phyloP scores from a whole-genome alignment of 345 rosid species.

The Linum tenue region DNA sequence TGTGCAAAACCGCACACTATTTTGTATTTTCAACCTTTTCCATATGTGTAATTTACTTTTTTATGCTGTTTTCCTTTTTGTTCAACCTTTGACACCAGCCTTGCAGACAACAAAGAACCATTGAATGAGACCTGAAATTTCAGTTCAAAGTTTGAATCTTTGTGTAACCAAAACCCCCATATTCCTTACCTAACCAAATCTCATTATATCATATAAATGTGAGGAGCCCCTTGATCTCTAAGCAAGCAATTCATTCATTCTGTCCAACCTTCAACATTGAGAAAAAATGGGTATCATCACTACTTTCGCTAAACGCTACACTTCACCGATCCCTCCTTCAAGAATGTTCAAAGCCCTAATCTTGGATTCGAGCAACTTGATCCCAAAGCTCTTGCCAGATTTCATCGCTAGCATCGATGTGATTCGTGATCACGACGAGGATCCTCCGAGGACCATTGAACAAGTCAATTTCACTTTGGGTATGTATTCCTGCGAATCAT shows the following conservation, averaged over 20 bases:
- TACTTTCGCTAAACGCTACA: conserved; percentile 16
- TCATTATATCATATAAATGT: no score
- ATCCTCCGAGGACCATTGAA: conserved; percentile 21
- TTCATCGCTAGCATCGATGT: conserved; percentile 23
- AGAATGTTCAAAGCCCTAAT: conserved; percentile 28
- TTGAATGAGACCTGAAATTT: neutral
- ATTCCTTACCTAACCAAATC: neutral
- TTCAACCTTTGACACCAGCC: neutral
- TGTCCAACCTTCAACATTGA: neutral
- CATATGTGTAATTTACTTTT: no score
- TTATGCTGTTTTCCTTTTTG: no score
- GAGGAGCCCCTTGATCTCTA: no score
- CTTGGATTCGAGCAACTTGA: conserved; percentile 22
- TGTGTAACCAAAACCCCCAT: neutral
- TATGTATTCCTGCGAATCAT: neutral
- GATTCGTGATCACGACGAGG: conserved; percentile 20
- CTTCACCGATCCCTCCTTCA: conserved; percentile 13
- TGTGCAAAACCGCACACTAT: no score
- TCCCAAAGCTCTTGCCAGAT: conserved; percentile 27
- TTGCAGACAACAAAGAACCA: neutral
- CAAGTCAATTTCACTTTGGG: conserved; percentile 27
- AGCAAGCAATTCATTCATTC: no score
- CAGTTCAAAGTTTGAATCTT: neutral
- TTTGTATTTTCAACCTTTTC: no score
- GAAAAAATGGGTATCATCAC: conserved; percentile 14